Evolutionary conservation across 2,329 filamentous ascomycete genomes (phyloP).

Genomic region (Fusarium scirpi): DNA sequence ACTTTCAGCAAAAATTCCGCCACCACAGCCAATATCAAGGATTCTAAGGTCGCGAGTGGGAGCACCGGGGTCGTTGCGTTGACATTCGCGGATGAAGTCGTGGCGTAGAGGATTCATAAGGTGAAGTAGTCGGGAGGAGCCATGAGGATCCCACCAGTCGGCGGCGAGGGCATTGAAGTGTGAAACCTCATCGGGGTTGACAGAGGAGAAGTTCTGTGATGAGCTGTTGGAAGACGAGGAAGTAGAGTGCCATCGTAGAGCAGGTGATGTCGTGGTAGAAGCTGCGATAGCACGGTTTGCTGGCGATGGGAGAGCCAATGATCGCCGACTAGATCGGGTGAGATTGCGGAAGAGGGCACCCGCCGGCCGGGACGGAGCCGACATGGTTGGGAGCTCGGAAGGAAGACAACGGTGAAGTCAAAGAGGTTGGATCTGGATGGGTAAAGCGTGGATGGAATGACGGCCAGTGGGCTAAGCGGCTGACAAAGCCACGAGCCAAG

Average conservation of each 20-base stretch:
- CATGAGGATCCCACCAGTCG: constrained; percentile 97
- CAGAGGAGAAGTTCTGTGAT: constrained; percentile 68
- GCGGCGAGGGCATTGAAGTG: constrained; percentile 96
- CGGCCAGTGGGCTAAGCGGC: constrained; percentile 15
- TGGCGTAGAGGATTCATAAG: constrained; percentile 98
- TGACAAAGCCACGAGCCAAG: constrained; percentile 39
- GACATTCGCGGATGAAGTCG: constrained; percentile 85
- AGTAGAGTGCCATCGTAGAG: constrained; percentile 40
- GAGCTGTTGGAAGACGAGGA: constrained; percentile 27
- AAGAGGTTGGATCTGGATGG: constrained; percentile 18
- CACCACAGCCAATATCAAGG: constrained; percentile 94
- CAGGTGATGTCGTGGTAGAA: constrained; percentile 5
- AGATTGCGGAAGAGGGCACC: constrained; percentile 41
- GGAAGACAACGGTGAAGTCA: constrained; percentile 4
- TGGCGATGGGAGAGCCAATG: constrained; percentile 14
- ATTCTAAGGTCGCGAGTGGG: constrained; percentile 67
- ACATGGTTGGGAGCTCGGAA: constrained; percentile 36
- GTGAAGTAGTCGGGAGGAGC: constrained; percentile 90
- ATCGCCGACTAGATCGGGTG: constrained; percentile 17
- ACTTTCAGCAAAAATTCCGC: constrained; percentile 94
- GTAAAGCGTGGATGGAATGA: constrained; percentile 30
- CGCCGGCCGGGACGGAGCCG: constrained; percentile 43
- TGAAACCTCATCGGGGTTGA: constrained; percentile 89
- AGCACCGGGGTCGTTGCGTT: constrained; percentile 61
- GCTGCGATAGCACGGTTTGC: constrained; percentile 11